Conservation (phyloP, 2,329 filamentous ascomycete species). For the Celoporthe dispersa region DNA sequence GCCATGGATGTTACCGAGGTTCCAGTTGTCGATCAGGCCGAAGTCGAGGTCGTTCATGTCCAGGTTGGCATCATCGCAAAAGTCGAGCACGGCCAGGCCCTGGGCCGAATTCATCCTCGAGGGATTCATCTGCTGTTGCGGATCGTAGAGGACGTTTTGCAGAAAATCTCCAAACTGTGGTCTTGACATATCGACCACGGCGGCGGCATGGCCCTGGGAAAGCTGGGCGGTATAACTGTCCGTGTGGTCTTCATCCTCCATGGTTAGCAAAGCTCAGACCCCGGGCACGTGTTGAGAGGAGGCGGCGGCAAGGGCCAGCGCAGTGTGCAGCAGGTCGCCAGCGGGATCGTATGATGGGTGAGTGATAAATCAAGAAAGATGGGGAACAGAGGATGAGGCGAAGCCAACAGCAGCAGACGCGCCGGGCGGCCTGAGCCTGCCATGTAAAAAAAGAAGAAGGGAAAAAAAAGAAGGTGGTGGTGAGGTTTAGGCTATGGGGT, state of each 20-base stretch:
- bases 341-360: not conserved
- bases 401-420: not conserved
- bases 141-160: slow-evolving; percentile 53
- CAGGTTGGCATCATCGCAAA: slow-evolving; percentile 53
- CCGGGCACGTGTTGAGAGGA: not conserved
- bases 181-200: slow-evolving; percentile 39
- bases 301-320: not conserved
- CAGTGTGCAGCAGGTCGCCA: not conserved
- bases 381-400: not conserved
- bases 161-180: slow-evolving; percentile 56
- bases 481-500: not conserved
- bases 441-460: no score
- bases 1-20: slow-evolving; percentile 42
- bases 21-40: slow-evolving; percentile 55
- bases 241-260: slow-evolving; percentile 28
- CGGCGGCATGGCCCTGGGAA: not conserved
- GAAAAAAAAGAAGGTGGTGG: not conserved
- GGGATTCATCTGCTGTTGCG: slow-evolving; percentile 39
- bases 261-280: slow-evolving; percentile 11
- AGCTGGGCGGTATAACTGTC: slow-evolving; percentile 29
- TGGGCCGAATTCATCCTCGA: slow-evolving; percentile 45
- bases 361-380: not conserved
- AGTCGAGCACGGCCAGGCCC: slow-evolving; percentile 52
- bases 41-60: slow-evolving; percentile 59
- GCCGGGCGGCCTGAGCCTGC: not conserved